Evolutionary conservation across 208 protist species (phyloP).

Genomic region (Trypanosoma mega): DNA sequence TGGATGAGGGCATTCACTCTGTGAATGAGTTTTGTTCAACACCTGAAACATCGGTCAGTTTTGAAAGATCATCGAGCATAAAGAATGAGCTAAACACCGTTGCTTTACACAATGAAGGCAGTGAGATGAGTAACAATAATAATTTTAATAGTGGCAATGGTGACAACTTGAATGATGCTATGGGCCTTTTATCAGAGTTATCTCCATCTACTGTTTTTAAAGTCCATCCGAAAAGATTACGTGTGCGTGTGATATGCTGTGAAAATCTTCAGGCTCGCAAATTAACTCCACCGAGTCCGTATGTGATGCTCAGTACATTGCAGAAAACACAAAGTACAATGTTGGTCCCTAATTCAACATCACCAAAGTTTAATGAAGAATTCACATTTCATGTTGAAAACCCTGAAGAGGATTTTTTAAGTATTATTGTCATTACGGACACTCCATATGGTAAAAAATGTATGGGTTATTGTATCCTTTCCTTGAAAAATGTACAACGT

Average conservation of each 20-base stretch:
- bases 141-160: neutral
- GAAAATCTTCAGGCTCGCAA: slow-evolving; percentile 41
- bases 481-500: slow-evolving; percentile 69
- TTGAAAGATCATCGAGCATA: too few relatives aligned
- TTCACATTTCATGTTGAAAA: slow-evolving; percentile 62
- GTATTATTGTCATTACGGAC: slow-evolving; percentile 75
- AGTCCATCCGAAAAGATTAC: slow-evolving; percentile 16
- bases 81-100: neutral
- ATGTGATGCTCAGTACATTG: slow-evolving; percentile 75
- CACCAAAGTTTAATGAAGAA: slow-evolving; percentile 67
- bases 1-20: slow-evolving; percentile 55
- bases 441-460: slow-evolving; percentile 73
- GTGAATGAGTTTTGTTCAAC: slow-evolving; percentile 55
- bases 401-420: slow-evolving; percentile 52
- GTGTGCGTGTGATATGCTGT: slow-evolving; percentile 68
- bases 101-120: neutral
- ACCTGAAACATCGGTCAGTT: too few relatives aligned
- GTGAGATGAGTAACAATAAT: neutral
- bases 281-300: slow-evolving; percentile 53
- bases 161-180: neutral
- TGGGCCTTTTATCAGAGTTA: neutral
- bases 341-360: slow-evolving; percentile 47
- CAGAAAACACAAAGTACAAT: slow-evolving; percentile 53
- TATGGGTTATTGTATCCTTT: slow-evolving; percentile 77
- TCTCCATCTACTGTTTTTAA: neutral